Evolutionary conservation across 1,284 basidiomycete genomes (phyloP), one percentile per base, ranked within the genome.

Genomic region (Sparassis latifolia): DNA sequence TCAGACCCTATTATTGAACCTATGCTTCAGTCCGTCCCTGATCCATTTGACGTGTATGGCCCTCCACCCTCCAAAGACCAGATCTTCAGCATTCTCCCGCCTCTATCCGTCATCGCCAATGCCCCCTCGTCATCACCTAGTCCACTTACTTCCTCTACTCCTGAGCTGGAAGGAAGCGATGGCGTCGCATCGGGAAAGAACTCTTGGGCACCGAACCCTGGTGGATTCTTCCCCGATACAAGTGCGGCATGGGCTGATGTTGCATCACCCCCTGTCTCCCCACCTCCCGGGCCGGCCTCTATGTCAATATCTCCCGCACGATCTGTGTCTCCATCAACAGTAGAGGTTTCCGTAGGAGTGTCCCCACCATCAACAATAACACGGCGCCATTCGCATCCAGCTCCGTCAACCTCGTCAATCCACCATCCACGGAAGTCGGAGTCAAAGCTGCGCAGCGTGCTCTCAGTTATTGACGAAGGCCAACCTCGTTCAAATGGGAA

Each of bases 41-140:
- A 97, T 66, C 92, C 94, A 28, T 97, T 97, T 56, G 90, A 95
- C 58, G 80, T 89, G 0, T 97, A 97, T 62, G 92, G 92, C 7
- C 89, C 90, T 10, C 84, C 88, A 2, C 89, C 88, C 58, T 77
- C 89, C 48, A 89, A 94, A 64, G 88, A 92, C 58, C 86, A 94
- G 64, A 95, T 97, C 58, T 96, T 97, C 69, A 89, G 84, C 62
- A 95, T 97, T 53, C 77, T 95, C 2, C 82, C 89, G 20, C 92
- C 92, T 31, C 78, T 86, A 49, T 89, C 86, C 37, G 86, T 88
- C 57, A 84, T 85, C 65, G 76, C 80, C 48, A 79, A 73, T 49
- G 68, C 72, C 44, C 76, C 82, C 12, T 67, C 70, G 4, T 61
- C 71, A 2, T 60, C 66, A 9, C 68, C 70, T 9, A 66, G 66